These are phyloP conservation scores for Ustilago sp. DNA, from an alignment of 1,284 basidiomycete species.

Conservation along the genomic window DNA sequence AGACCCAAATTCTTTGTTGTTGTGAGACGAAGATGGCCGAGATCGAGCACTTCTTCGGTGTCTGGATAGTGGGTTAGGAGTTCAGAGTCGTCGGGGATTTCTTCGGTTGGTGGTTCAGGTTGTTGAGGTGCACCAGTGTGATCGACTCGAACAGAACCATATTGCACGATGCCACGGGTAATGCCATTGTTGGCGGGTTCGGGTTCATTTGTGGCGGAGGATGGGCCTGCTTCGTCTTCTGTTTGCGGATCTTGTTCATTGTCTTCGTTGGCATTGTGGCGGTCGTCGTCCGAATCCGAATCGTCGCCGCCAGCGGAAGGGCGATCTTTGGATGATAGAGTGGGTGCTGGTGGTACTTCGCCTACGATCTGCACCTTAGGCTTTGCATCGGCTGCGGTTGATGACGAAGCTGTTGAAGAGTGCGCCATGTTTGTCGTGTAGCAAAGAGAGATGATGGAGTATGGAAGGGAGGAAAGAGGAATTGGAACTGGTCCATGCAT, in stretches of 20 bases:
- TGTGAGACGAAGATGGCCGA: conserved; percentile 83
- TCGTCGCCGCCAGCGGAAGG: conserved; percentile 16
- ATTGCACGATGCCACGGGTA: conserved; percentile 38
- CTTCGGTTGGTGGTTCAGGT: conserved; percentile 10
- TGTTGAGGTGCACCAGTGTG: conserved; percentile 17
- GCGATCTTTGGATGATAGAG: conserved; percentile 23
- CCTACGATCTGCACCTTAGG: conserved; percentile 41
- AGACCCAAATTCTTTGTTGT: conserved; percentile 75
- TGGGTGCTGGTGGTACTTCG: conserved; percentile 30
- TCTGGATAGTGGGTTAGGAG: conserved; percentile 54
- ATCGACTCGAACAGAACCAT: conserved; percentile 40
- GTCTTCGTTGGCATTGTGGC: conserved; percentile 2
- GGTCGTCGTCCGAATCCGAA: conserved; percentile 52
- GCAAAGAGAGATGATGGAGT: neutral
- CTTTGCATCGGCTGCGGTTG: neutral
- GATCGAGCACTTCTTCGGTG: conserved; percentile 75
- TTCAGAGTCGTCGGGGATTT: conserved; percentile 55
- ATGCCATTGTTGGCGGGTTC: conserved; percentile 37
- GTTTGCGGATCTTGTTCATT: conserved; percentile 43
- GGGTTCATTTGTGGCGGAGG: conserved; percentile 19
- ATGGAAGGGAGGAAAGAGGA: neutral
- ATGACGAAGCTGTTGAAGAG: neutral
- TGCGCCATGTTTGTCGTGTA: conserved; percentile 16
- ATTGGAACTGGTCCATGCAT: conserved; percentile 21
- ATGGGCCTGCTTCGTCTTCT: conserved; percentile 48